Base-by-base conservation (phyloP, 2,329 filamentous ascomycete genomes). In the Microcyclospora pomicola region DNA sequence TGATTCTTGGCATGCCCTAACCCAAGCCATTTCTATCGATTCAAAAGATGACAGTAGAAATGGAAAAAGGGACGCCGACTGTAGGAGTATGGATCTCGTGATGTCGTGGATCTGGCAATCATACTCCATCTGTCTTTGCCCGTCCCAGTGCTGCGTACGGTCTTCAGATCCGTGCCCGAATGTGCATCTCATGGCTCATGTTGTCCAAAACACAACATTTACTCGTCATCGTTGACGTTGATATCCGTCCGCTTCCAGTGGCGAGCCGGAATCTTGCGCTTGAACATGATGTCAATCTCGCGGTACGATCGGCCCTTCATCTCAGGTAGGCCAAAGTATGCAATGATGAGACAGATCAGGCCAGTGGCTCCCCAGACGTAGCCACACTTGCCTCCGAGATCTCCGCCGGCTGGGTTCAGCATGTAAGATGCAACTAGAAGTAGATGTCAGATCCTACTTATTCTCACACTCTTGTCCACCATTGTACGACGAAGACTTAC, bases 151-250 rank as follows among this genome's bases (percentile, higher is more conserved):
- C 5, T 24, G 19, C 19, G 19, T 24, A 24, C 19, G 19, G 7
- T 4, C 19, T 24, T 7, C 19, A 24, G 7, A 24, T 24, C 4
- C 19, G 19, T 24, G 19, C 19, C 19, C 19, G 19, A 24, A n/a
- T n/a, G 19, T 24, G 4, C 19, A 24, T 4, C 19, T 24, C 19
- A 24, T 24, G 19, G 19, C 7, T 7, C 19, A 24, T 5, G 19
- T 24, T 7, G 4, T 24, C 19, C 19, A 24, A 24, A 24, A 24
- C 19, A 24, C 19, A 24, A 7, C 19, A 24, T 24, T 31, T 78
- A 80, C 65, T 77, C 70, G 56, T 80, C 73, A 50, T 76, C 75
- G 15, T 69, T 55, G 38, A 77, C 57, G 50, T 77, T 69, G 54
- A 81, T 48, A 2, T 60, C 59, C 0, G 71, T 75, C 56, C 69